Conservation (phyloP, 225 moss, liverwort and hornwort genomes). For the Physcomitrellopsis africana region DNA sequence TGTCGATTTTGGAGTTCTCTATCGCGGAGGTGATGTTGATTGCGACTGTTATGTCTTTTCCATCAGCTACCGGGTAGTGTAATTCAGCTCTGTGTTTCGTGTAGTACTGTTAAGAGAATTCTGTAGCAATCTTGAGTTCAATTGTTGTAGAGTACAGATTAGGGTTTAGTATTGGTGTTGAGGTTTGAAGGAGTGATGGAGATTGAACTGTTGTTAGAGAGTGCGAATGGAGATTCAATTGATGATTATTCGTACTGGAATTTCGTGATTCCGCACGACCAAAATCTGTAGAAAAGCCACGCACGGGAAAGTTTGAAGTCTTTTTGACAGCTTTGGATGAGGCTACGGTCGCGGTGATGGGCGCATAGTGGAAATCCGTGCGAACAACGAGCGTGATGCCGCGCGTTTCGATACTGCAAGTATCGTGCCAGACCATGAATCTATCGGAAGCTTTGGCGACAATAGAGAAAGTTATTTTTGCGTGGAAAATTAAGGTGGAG, state of each 20-base stretch:
- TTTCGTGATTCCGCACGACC: slow-evolving; percentile 69
- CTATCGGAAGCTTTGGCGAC: slow-evolving; percentile 37
- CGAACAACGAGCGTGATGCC: slow-evolving; percentile 38
- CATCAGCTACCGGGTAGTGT: background rate
- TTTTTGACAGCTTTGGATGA: slow-evolving; percentile 65
- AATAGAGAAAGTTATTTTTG: slow-evolving; percentile 41
- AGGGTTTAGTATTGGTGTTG: slow-evolving; percentile 38
- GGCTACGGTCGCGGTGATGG: slow-evolving; percentile 75
- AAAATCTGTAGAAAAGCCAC: slow-evolving; percentile 64
- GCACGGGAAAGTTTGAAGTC: slow-evolving; percentile 61
- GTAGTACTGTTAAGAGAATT: slow-evolving; percentile 16
- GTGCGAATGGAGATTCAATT: slow-evolving; percentile 36
- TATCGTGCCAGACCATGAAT: slow-evolving; percentile 66
- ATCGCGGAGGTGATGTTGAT: too few relatives aligned
- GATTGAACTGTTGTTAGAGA: slow-evolving; percentile 38
- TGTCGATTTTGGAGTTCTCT: background rate
- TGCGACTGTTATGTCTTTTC: too few relatives aligned
- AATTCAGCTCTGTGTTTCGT: background rate
- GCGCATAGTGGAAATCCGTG: slow-evolving; percentile 97
- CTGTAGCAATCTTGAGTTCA: background rate
- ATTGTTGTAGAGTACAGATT: slow-evolving; percentile 27
- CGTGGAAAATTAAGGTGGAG: slow-evolving; percentile 42
- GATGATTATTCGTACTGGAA: slow-evolving; percentile 57
- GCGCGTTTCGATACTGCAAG: slow-evolving; percentile 86
- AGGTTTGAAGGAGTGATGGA: slow-evolving; percentile 45